phyloP scores from a whole-genome alignment of 2,329 filamentous ascomycete genomes.

The Colletotrichum tofieldiae region DNA sequence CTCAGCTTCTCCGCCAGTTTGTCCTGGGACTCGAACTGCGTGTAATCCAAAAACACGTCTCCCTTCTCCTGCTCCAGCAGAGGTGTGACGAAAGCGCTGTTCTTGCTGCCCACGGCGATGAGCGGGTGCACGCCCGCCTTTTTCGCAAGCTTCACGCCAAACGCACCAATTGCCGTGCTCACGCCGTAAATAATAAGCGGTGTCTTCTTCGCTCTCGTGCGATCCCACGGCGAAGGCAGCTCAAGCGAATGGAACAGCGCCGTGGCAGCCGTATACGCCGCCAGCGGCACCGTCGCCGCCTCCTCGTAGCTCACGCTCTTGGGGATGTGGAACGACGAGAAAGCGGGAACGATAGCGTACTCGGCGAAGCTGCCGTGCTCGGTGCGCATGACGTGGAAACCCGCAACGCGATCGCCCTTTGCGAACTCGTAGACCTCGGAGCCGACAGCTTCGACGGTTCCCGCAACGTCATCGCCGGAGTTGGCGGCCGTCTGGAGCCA shows the following conservation, averaged over 20 bases:
- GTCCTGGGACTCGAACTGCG: constrained; percentile 37
- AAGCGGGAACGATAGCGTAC: constrained; percentile 70
- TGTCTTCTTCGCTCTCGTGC: constrained; percentile 35
- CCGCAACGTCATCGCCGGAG: constrained; percentile 48
- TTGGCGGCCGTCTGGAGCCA: constrained; percentile 33
- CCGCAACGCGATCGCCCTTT: constrained; percentile 63
- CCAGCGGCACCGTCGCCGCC: constrained; percentile 70
- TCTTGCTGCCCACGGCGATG: constrained; percentile 69
- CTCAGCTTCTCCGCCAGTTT: constrained; percentile 41
- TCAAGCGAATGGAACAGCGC: constrained; percentile 63
- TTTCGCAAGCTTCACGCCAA: constrained; percentile 68
- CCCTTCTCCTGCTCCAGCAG: constrained; percentile 35
- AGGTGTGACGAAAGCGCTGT: constrained; percentile 41
- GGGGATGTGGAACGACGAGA: constrained; percentile 72
- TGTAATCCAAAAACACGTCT: constrained; percentile 44
- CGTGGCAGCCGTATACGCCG: constrained; percentile 68
- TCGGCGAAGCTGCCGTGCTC: constrained; percentile 72
- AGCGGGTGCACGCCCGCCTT: constrained; percentile 69
- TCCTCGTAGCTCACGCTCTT: constrained; percentile 67
- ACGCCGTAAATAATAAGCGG: constrained; percentile 64
- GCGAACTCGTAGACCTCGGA: constrained; percentile 41
- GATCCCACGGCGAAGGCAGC: constrained; percentile 65
- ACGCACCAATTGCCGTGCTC: constrained; percentile 68
- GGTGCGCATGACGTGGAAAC: constrained; percentile 66
- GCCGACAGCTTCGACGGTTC: constrained; percentile 45